Conservation (phyloP, 2,329 filamentous ascomycete genomes). For the Cercospora zeina region DNA sequence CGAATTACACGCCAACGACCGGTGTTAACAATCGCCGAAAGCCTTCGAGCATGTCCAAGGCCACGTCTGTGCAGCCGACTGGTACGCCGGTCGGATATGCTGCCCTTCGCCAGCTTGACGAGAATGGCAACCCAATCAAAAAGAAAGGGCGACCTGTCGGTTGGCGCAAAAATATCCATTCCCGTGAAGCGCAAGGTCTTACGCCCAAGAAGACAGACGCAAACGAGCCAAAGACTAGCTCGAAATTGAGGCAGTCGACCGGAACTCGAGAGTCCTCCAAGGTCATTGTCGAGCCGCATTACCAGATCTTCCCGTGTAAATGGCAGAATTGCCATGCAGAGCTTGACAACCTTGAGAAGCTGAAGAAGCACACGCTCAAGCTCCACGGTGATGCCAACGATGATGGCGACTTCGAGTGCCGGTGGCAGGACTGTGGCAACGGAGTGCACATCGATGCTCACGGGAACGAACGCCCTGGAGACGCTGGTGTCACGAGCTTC, state of each 20-base stretch:
- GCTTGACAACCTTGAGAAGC: constrained; percentile 61
- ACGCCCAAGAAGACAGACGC: constrained; percentile 27
- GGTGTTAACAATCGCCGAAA: background rate
- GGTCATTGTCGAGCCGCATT: constrained; percentile 35
- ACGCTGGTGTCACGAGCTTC: constrained; percentile 40
- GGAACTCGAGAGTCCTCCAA: constrained; percentile 11
- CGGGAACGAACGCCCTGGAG: constrained; percentile 28
- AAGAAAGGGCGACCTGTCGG: constrained; percentile 53
- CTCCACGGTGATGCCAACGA: constrained; percentile 49
- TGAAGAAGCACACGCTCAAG: constrained; percentile 61
- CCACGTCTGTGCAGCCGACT: background rate
- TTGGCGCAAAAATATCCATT: constrained; percentile 53
- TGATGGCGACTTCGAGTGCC: constrained; percentile 46
- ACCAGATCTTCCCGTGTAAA: constrained; percentile 56
- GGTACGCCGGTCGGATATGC: constrained; percentile 43
- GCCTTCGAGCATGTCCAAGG: constrained; percentile 15
- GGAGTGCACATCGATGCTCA: constrained; percentile 28
- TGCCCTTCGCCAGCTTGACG: constrained; percentile 44
- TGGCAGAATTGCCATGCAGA: constrained; percentile 60
- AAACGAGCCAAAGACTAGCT: constrained; percentile 20
- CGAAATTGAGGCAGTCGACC: constrained; percentile 26
- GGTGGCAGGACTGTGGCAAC: constrained; percentile 48
- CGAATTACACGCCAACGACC: constrained; percentile 6
- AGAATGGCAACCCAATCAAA: constrained; percentile 40
- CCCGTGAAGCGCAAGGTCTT: constrained; percentile 39